phyloP scores from a whole-genome alignment of 768 basidiomycete genomes.

The Hericium rajendrae region DNA sequence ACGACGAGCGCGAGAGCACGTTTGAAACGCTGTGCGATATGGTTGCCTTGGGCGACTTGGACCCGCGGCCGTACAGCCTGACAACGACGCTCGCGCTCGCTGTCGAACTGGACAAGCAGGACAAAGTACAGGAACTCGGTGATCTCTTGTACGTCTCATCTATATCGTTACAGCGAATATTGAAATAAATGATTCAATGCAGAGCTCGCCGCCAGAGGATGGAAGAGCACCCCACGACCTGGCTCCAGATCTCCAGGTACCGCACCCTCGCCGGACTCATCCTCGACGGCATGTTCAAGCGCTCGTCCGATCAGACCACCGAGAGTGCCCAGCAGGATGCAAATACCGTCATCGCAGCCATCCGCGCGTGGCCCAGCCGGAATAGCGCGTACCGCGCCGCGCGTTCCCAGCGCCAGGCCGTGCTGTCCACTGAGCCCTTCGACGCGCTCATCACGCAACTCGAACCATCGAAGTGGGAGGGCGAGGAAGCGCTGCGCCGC shows the following conservation, averaged over 20 bases:
- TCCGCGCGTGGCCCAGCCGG: background rate
- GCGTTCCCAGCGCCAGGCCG: background rate
- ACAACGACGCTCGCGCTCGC: background rate
- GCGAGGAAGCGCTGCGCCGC: background rate
- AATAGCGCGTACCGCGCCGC: background rate
- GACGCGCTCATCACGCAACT: background rate
- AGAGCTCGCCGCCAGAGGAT: background rate
- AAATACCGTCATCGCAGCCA: background rate
- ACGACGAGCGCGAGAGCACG: background rate
- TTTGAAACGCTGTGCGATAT: background rate
- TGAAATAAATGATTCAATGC: background rate
- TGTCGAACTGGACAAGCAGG: background rate
- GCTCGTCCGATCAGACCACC: background rate
- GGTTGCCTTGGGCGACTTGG: background rate
- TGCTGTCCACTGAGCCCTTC: background rate
- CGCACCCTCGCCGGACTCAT: background rate
- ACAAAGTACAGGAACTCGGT: background rate
- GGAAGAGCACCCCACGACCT: background rate
- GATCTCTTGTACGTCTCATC: background rate
- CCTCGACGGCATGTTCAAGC: background rate
- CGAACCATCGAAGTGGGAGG: background rate
- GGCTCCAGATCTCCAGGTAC: background rate
- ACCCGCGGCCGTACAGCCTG: background rate
- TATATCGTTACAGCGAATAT: background rate
- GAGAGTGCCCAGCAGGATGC: background rate